A percentile compares a stretch with the other conserved stretches of the same genome.
Evolutionary conservation across 306 rosid genomes (phyloP).

Genomic region (Vicia sativa): DNA sequence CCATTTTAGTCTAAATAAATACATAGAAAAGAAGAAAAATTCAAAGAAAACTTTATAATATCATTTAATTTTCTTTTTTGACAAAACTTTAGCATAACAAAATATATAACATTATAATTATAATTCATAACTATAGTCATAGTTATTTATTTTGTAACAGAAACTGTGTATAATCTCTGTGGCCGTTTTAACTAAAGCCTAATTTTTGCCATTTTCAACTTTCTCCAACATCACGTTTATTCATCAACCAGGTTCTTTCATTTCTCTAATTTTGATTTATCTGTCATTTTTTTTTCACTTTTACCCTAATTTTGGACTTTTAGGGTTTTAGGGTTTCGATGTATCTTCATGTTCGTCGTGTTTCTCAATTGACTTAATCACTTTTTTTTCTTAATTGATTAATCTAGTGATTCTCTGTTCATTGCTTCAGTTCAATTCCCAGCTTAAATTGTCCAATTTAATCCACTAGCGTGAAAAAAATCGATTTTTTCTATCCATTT

Average conservation of each 20-base stretch:
- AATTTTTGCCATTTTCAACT: constrained; percentile 21
- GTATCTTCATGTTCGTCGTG: constrained; percentile 25
- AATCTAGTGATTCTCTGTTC: constrained; percentile 1
- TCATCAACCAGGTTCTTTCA: constrained; percentile 37
- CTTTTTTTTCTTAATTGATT: neutral
- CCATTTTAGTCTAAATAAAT: too few species aligned
- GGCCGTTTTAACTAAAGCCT: constrained; percentile 30
- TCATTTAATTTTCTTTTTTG: neutral
- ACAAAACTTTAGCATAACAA: neutral
- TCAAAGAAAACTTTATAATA: neutral
- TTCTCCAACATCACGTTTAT: constrained; percentile 36
- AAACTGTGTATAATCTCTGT: constrained; percentile 19
- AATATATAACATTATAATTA: neutral
- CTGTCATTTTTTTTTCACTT: neutral
- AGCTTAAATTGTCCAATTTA: constrained; percentile 17
- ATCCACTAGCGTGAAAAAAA: constrained; percentile 8
- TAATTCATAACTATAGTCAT: neutral
- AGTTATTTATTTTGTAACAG: constrained; percentile 2
- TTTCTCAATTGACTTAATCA: constrained; percentile 22
- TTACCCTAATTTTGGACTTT: constrained; percentile 22
- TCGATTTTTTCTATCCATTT: neutral
- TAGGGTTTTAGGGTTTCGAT: constrained; percentile 52
- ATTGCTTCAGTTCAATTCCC: neutral
- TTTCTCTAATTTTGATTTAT: constrained; percentile 16
- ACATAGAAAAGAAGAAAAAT: too few species aligned